Base-by-base conservation (phyloP, 2,329 filamentous ascomycete genomes). In the Aureobasidium subglaciale region DNA sequence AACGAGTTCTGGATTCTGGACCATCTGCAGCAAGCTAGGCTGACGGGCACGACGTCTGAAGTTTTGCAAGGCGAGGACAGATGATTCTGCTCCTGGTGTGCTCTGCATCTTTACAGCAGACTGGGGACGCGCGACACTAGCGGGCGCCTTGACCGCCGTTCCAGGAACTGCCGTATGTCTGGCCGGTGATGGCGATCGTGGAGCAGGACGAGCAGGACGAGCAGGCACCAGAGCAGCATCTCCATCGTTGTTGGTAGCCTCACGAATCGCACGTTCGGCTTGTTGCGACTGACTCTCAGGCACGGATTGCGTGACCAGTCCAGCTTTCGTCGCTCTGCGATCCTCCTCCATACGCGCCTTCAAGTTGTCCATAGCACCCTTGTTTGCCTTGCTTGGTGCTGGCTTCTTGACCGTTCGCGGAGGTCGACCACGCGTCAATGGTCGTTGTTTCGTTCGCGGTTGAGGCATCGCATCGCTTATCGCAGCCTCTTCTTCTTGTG, bases 21-120 rank as follows among this genome's bases (percentile, higher is more conserved):
- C 73, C 73, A 76, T 75, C 35, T 71, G 70, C 56, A 78, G 66
- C 61, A 78, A 69, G 60, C 76, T 78, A 25, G 69, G 73, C 63
- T 78, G 75, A 58, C 76, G 67, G 7, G 74, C 66, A 56, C 76
- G 67, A 45, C 75, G 68, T 61, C 73, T 76, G 69, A 78, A 79
- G 56, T 77, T 77, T 54, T 71, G 73, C 59, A 79, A 65, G n/a
- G 73, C 74, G 6, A 78, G 63, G 11, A 78, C 68, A 13, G 75
- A 78, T 10, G 63, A 71, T 56, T 79, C 75, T 9, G 64, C 61
- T 7, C 65, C 65, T 8, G 74, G 74, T 7, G 74, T 77, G 27
- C 67, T 70, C 42, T 72, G 71, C 27, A 70, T 64, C 59, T 72
- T 72, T 45, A 75, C 63, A 13, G 69, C 70, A n/a, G 74, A 76